Conservation (phyloP, 306 rosid species). For the Calophaca sinica region DNA sequence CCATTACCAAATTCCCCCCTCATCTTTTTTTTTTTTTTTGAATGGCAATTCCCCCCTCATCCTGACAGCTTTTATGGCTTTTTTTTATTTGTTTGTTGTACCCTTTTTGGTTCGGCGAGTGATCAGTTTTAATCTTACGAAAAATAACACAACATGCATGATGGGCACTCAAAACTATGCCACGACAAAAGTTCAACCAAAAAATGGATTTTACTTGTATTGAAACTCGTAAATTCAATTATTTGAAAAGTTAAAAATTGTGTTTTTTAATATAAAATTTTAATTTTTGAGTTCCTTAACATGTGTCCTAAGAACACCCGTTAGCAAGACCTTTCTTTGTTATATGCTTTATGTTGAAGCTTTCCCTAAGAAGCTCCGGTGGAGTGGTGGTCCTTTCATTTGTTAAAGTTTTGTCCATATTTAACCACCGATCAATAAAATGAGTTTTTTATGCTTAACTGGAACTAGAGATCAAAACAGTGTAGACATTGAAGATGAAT, state of each 20-base stretch:
- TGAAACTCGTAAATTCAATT: no score
- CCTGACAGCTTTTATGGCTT: not conserved
- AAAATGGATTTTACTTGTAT: slow-evolving; percentile 32
- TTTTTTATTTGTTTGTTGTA: not conserved
- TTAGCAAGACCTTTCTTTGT: no score
- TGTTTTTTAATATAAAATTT: no score
- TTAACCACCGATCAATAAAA: slow-evolving; percentile 32
- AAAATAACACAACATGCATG: slow-evolving; percentile 38
- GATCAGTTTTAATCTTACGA: slow-evolving; percentile 16
- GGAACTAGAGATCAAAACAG: not conserved
- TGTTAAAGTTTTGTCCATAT: slow-evolving; percentile 34
- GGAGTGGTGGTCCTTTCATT: slow-evolving; percentile 41
- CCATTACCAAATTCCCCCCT: no score
- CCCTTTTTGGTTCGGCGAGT: slow-evolving; percentile 22
- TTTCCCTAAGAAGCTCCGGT: slow-evolving; percentile 34
- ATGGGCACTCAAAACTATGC: slow-evolving; percentile 17
- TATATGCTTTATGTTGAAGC: slow-evolving; percentile 48
- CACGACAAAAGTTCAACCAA: slow-evolving; percentile 35
- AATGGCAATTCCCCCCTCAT: not conserved
- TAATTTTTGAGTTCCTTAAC: no score
- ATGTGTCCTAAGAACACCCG: no score
- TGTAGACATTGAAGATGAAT: not conserved
- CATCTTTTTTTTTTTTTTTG: no score
- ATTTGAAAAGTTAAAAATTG: no score
- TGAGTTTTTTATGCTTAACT: slow-evolving; percentile 1